Conservation (phyloP, 768 basidiomycete species). For the Epithele typhae region DNA sequence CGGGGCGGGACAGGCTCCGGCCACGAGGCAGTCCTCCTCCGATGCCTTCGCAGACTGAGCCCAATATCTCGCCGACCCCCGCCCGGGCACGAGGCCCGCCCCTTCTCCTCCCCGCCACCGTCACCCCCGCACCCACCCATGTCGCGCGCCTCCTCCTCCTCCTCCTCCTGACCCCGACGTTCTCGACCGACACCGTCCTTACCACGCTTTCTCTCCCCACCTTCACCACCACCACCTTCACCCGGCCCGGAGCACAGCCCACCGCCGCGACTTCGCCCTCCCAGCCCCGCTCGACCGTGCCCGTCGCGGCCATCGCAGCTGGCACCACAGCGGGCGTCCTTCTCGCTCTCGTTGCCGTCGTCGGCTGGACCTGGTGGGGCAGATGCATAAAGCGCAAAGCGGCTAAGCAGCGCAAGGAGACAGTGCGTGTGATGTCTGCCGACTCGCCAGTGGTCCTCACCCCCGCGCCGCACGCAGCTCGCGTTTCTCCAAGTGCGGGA, state of each 20-base stretch:
- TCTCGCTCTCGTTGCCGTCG: constrained; percentile 38
- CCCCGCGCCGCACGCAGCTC: constrained; percentile 14
- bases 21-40: constrained; percentile 15
- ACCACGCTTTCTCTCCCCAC: constrained; percentile 5
- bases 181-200: constrained; percentile 5
- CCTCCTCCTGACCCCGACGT: background rate
- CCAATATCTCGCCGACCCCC: background rate
- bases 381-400: constrained; percentile 35
- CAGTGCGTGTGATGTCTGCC: constrained; percentile 19
- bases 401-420: constrained; percentile 27
- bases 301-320: constrained; percentile 47
- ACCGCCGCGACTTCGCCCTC: no score
- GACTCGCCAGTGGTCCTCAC: background rate
- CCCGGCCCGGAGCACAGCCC: background rate
- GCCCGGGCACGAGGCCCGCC: constrained; percentile 1
- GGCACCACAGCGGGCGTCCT: constrained; percentile 44
- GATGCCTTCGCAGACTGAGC: background rate
- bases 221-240: constrained; percentile 27
- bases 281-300: constrained; percentile 22
- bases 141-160: background rate
- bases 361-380: constrained; percentile 47
- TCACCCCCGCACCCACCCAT: constrained; percentile 1
- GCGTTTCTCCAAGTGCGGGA: constrained; percentile 27
- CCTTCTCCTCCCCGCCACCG: background rate
- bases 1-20: constrained; percentile 1